phyloP scores from a whole-genome alignment of 331 rosid species.

The Rosa hybrid region DNA sequence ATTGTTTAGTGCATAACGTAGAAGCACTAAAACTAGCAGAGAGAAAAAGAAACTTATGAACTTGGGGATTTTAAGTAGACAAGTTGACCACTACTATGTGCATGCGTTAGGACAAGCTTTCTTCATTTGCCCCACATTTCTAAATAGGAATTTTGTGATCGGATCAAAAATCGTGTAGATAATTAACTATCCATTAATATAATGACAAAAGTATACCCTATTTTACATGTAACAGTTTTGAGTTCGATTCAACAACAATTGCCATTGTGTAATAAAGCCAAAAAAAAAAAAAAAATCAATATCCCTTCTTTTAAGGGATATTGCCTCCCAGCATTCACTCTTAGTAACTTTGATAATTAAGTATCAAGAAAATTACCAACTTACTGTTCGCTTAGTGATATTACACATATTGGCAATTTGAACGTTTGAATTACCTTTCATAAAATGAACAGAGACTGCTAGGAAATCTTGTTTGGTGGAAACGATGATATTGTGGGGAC shows the following conservation, averaged over 20 bases:
- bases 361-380: background rate
- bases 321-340: background rate
- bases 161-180: background rate
- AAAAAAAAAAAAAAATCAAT: background rate
- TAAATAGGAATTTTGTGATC: background rate
- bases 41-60: background rate
- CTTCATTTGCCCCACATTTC: constrained; percentile 10
- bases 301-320: background rate
- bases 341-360: background rate
- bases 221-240: background rate
- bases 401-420: background rate
- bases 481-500: constrained; percentile 24
- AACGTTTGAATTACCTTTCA: background rate
- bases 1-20: background rate
- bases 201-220: background rate
- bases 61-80: constrained; percentile 6
- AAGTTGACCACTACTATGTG: constrained; percentile 17
- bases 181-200: background rate
- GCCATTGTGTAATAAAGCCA: background rate
- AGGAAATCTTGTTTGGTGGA: constrained; percentile 29
- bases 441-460: background rate
- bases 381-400: background rate
- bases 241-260: background rate
- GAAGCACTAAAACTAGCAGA: constrained; percentile 12
- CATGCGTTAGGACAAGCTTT: constrained; percentile 5